Evolutionary conservation across 2,329 filamentous ascomycete species (phyloP).

Genomic region (Orbilia oligospora): DNA sequence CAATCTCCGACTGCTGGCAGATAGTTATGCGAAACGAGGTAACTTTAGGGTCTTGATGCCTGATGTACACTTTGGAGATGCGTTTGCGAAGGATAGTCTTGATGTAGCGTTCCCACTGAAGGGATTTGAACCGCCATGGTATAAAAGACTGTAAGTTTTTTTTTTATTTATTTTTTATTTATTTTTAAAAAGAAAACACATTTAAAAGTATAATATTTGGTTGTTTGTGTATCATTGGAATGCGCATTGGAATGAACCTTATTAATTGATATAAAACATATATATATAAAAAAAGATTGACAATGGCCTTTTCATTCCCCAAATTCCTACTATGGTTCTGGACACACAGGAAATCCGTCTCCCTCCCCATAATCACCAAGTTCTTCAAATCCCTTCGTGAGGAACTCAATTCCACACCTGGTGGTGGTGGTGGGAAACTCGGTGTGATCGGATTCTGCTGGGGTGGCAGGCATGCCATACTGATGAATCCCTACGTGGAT

Average conservation of each 20-base stretch:
- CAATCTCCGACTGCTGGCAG: conserved; percentile 72
- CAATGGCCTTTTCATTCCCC: conserved; percentile 30
- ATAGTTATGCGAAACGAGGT: conserved; percentile 71
- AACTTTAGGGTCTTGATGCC: conserved; percentile 72
- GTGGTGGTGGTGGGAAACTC: conserved; percentile 66
- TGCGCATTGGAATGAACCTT: neutral
- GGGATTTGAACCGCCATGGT: conserved; percentile 43
- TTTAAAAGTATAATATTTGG: no score
- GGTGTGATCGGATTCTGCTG: conserved; percentile 76
- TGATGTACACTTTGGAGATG: conserved; percentile 72
- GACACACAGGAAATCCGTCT: conserved; percentile 60
- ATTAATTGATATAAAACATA: neutral
- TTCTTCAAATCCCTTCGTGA: conserved; percentile 62
- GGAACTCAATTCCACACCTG: conserved; percentile 40
- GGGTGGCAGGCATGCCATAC: conserved; percentile 73
- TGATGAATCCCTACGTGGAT: conserved; percentile 67
- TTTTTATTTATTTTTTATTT: neutral
- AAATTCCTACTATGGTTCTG: conserved; percentile 59
- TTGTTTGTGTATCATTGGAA: neutral
- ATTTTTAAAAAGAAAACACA: no score
- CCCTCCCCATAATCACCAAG: conserved; percentile 60
- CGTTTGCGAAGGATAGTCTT: conserved; percentile 36
- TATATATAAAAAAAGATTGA: conserved; percentile 15
- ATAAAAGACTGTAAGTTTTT: conserved; percentile 39
- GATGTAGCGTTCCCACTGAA: conserved; percentile 43